Conservation (phyloP, 2,329 filamentous ascomycete species). For the Arthrobotrys iridis region DNA sequence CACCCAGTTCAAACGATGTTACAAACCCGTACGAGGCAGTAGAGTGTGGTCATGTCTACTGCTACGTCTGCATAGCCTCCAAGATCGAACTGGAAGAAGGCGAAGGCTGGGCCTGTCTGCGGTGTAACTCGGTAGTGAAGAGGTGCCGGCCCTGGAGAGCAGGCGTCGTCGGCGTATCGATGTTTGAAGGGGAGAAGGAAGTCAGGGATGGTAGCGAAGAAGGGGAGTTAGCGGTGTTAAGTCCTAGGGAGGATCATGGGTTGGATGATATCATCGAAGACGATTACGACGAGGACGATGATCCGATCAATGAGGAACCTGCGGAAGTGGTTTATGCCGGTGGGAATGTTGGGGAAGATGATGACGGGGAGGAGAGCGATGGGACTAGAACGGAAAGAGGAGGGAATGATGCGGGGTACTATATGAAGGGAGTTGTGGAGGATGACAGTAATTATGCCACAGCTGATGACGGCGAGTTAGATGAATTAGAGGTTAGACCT, state of each 20-base stretch:
- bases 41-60: slow-evolving; percentile 91
- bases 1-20: slow-evolving; percentile 80
- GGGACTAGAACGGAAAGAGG: slow-evolving; percentile 53
- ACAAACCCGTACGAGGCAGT: slow-evolving; percentile 95
- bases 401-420: slow-evolving; percentile 55
- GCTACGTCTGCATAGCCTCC: slow-evolving; percentile 93
- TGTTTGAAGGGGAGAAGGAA: slow-evolving; percentile 61
- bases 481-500: slow-evolving; percentile 37
- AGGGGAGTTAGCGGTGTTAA: slow-evolving; percentile 65
- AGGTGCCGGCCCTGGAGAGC: slow-evolving; percentile 92
- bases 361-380: slow-evolving; percentile 55
- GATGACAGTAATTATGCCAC: slow-evolving; percentile 51
- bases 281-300: slow-evolving; percentile 57
- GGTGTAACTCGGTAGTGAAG: slow-evolving; percentile 84
- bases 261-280: slow-evolving; percentile 59
- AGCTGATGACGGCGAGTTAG: slow-evolving; percentile 48
- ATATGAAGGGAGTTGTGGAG: slow-evolving; percentile 57
- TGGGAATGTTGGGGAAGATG: slow-evolving; percentile 29
- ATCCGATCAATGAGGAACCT: slow-evolving; percentile 46
- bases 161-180: slow-evolving; percentile 76
- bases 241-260: slow-evolving; percentile 56
- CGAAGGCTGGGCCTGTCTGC: slow-evolving; percentile 89
- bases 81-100: slow-evolving; percentile 91
- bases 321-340: slow-evolving; percentile 48
- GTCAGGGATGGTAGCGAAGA: slow-evolving; percentile 63